These are phyloP conservation scores for Voacanga thouarsii DNA, from an alignment of 257 asterid genomes.

Conservation along the genomic window DNA sequence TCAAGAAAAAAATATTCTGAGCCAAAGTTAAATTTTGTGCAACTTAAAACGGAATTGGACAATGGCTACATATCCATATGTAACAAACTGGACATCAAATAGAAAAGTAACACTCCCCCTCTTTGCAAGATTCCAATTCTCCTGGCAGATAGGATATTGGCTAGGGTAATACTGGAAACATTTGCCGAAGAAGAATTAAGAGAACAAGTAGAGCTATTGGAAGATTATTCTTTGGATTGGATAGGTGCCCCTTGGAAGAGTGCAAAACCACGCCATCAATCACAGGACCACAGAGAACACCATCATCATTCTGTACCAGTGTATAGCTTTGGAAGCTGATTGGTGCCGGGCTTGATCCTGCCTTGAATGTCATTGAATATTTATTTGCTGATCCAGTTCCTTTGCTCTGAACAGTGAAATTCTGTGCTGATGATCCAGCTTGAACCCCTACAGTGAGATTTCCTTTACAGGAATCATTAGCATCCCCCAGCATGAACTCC, in stretches of 20 bases:
- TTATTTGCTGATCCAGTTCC: constrained; percentile 52
- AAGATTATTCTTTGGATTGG: constrained; percentile 14
- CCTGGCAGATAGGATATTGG: background rate
- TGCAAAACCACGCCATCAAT: constrained; percentile 45
- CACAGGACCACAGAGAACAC: constrained; percentile 55
- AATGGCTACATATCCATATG: background rate
- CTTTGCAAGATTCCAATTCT: background rate
- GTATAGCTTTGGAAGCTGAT: constrained; percentile 52
- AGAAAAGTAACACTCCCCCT: background rate
- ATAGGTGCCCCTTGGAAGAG: constrained; percentile 23
- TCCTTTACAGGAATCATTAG: constrained; percentile 59
- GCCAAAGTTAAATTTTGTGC: background rate
- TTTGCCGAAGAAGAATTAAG: constrained; percentile 19
- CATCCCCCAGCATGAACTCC: constrained; percentile 63
- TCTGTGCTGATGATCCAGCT: constrained; percentile 49
- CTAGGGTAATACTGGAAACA: background rate
- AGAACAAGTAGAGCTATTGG: constrained; percentile 23
- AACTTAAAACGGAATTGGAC: background rate
- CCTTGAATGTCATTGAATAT: constrained; percentile 39
- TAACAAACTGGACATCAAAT: background rate
- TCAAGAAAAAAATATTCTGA: background rate
- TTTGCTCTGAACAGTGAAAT: constrained; percentile 42
- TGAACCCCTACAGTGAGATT: constrained; percentile 43
- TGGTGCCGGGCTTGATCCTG: constrained; percentile 33
- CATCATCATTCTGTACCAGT: constrained; percentile 37